phyloP scores from a whole-genome alignment of 306 rosid genomes.

The Quercus berberidifolia region DNA sequence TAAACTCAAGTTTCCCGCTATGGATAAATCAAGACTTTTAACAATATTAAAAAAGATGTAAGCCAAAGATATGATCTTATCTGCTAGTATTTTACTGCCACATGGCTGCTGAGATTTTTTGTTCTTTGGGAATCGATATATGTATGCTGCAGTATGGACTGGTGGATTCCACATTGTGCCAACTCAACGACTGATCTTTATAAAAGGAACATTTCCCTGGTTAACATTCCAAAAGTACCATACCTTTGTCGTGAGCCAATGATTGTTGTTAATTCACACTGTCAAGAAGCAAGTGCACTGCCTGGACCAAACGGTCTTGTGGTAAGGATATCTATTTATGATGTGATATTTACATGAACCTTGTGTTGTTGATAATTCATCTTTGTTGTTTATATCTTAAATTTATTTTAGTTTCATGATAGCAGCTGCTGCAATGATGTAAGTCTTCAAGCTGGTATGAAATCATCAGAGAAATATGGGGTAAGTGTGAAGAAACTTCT shows the following conservation, averaged over 20 bases:
- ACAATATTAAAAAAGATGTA: constrained; percentile 19
- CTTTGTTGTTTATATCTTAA: neutral
- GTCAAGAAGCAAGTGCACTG: neutral
- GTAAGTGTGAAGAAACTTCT: neutral
- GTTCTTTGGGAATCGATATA: neutral
- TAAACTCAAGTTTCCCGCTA: constrained; percentile 19
- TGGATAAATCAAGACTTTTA: constrained; percentile 20
- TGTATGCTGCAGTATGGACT: constrained; percentile 13
- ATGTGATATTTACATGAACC: neutral
- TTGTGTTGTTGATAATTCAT: neutral
- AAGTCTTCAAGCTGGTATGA: constrained; percentile 4
- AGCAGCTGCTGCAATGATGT: constrained; percentile 2
- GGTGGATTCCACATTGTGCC: constrained; percentile 17
- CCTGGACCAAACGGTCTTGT: neutral
- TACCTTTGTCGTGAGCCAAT: neutral
- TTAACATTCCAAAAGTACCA: constrained; percentile 4
- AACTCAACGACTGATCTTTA: constrained; percentile 3
- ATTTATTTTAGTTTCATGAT: constrained; percentile 8
- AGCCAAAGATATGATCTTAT: neutral
- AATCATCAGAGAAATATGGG: neutral
- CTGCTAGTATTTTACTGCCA: neutral
- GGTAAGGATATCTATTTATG: neutral
- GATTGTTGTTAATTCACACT: neutral
- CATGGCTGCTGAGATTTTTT: neutral
- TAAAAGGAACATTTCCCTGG: neutral